Conservation (phyloP, 2,329 filamentous ascomycete species). For the Neophaeococcomyces mojaviensis region DNA sequence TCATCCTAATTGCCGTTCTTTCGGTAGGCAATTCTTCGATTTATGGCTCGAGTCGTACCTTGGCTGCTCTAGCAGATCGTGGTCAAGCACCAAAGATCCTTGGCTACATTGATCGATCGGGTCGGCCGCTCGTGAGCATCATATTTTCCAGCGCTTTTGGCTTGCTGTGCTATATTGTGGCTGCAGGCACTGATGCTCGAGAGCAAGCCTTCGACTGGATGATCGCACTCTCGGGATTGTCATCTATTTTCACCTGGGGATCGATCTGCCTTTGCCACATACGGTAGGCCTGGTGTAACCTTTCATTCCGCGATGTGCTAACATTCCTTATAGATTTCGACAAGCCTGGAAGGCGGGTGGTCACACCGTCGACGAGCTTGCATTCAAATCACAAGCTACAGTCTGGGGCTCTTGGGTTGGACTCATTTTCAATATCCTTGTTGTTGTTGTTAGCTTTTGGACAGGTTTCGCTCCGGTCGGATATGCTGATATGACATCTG, state of each 20-base stretch:
- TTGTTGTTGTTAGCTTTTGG: constrained; percentile 47
- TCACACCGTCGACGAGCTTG: constrained; percentile 54
- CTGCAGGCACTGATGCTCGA: constrained; percentile 33
- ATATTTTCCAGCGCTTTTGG: constrained; percentile 59
- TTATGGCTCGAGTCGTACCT: constrained; percentile 82
- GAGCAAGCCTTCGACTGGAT: constrained; percentile 68
- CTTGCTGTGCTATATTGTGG: constrained; percentile 69
- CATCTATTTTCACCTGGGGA: constrained; percentile 68
- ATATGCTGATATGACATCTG: constrained; percentile 21
- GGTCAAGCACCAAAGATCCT: constrained; percentile 70
- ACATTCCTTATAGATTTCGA: too few species aligned
- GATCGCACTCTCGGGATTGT: constrained; percentile 64
- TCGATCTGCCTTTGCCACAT: constrained; percentile 61
- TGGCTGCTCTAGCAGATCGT: constrained; percentile 83
- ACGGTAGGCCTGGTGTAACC: too few species aligned
- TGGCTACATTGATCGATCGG: constrained; percentile 73
- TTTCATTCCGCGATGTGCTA: too few species aligned
- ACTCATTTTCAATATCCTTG: constrained; percentile 47
- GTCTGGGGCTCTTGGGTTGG: constrained; percentile 57
- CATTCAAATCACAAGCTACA: constrained; percentile 55
- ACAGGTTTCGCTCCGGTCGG: constrained; percentile 24
- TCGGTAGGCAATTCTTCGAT: constrained; percentile 89
- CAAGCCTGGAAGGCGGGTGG: constrained; percentile 52
- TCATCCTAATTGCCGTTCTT: constrained; percentile 83
- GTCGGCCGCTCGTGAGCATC: constrained; percentile 71